Evolutionary conservation across 192 early-diverging fungal species (phyloP).

Genomic region (Entomortierella lignicola): DNA sequence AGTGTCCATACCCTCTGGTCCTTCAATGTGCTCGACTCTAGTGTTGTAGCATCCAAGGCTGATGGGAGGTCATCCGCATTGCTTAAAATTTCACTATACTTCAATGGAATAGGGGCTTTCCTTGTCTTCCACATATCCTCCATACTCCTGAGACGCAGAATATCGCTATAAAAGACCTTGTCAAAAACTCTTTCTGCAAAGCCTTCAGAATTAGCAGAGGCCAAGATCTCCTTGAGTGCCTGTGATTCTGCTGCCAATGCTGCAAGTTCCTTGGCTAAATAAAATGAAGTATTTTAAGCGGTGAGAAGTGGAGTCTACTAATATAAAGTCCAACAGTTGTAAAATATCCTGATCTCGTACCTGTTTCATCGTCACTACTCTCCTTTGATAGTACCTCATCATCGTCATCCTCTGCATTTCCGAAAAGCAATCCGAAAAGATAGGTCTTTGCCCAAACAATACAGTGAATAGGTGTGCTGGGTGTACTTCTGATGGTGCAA

Average conservation of each 20-base stretch:
- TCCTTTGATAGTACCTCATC: constrained; percentile 54
- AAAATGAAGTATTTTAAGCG: background rate
- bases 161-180: constrained; percentile 88
- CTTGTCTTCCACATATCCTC: constrained; percentile 90
- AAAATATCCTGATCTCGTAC: constrained; percentile 7
- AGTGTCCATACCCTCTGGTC: constrained; percentile 81
- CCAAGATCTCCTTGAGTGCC: constrained; percentile 76
- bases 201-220: constrained; percentile 64
- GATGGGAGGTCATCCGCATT: background rate
- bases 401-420: constrained; percentile 70
- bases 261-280: constrained; percentile 77
- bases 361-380: constrained; percentile 61
- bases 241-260: constrained; percentile 78
- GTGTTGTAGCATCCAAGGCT: constrained; percentile 24
- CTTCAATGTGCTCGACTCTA: constrained; percentile 50
- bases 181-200: constrained; percentile 75
- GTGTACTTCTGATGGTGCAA: constrained; percentile 98
- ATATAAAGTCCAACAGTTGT: too few species aligned
- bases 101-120: constrained; percentile 73
- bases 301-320: background rate
- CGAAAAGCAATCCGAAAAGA: constrained; percentile 88
- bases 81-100: constrained; percentile 60
- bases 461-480: constrained; percentile 94
- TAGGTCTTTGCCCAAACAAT: constrained; percentile 99
- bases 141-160: constrained; percentile 83